A percentile compares a stretch with the other conserved stretches of the same genome.
Conservation (phyloP, 352 stramenopile species). For the Globisporangium ultimum region DNA sequence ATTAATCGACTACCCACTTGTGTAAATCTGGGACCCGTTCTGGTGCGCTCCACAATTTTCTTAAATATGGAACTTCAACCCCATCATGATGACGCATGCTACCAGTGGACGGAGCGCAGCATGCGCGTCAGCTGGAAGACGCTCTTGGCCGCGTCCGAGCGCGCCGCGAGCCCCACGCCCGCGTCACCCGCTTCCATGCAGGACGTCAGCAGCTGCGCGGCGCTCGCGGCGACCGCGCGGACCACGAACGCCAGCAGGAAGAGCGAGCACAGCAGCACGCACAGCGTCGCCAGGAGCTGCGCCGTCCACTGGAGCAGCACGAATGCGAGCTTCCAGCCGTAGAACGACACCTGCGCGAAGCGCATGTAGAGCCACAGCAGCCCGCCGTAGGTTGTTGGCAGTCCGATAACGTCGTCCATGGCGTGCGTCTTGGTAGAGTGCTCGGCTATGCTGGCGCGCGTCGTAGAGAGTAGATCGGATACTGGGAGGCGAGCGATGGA, state of each 20-base stretch:
- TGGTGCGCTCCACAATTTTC: neutral
- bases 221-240: constrained; percentile 1
- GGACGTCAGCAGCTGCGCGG: constrained; percentile 1
- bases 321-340: constrained; percentile 11
- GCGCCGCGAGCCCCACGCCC: constrained; percentile 1
- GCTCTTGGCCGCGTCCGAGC: constrained; percentile 4
- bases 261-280: constrained; percentile 4
- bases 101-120: neutral
- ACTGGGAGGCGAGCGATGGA: too few species aligned
- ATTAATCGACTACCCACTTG: neutral
- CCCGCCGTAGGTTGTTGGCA: too few species aligned
- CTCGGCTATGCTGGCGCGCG: too few species aligned
- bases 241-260: constrained; percentile 11
- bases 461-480: too few species aligned
- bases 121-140: constrained; percentile 9
- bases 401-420: too few species aligned
- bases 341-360: constrained; percentile 8
- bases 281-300: constrained; percentile 2
- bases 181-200: neutral
- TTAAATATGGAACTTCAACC: constrained; percentile 1
- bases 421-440: too few species aligned
- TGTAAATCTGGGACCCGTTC: neutral
- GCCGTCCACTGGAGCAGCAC: neutral
- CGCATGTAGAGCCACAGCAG: neutral
- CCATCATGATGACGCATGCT: too few species aligned